Evolutionary conservation across 495 filamentous ascomycete genomes (phyloP), one percentile per base, ranked within the genome.

Genomic region (Achaetomiella virescens): DNA sequence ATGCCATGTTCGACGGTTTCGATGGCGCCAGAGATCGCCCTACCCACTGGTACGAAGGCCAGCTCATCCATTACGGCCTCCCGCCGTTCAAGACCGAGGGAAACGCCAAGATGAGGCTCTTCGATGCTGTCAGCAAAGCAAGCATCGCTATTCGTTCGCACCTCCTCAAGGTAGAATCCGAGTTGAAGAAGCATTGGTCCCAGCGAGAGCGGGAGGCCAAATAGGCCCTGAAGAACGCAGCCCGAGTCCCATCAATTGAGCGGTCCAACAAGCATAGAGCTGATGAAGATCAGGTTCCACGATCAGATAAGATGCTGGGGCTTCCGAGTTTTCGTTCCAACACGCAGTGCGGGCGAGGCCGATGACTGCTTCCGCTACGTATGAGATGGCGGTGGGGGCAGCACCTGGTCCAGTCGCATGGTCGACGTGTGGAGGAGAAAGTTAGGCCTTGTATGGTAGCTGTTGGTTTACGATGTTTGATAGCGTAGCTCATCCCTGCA

Each of bases 21-120:
- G 65, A 66, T 10, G 46, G 44, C 29, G n/a, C 36, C 14, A 77
- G 75, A 44, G 77, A 82, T 61, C 72, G 70, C 27, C 72, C 76
- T 0, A 75, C 69, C 7, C 79, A 81, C 53, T 84, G 75, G 77
- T 84, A 79, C 48, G 75, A 78, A 52, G 81, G 81, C 3, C 80
- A 85, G 50, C 70, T 83, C 20, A 61, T 82, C 3, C 80, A 85
- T 50, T 83, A 83, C 66, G 80, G 79, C 4, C 63, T 85, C 0
- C 71, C 65, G 15, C 70, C 70, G 0, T 79, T 77, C 36, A 79
- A 78, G 60, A 70, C 69, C 27, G 82, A 84, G 61, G 76, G 76
- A 6, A 74, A 73, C 0, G 80, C 81, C 20, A 78, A 81, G 63
- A 78, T 80, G 72, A 66, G 79, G 27, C 67, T 85, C 6, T 71